Evolutionary conservation across 2,329 filamentous ascomycete species (phyloP).

Genomic region (Lasiodiplodia sp.): DNA sequence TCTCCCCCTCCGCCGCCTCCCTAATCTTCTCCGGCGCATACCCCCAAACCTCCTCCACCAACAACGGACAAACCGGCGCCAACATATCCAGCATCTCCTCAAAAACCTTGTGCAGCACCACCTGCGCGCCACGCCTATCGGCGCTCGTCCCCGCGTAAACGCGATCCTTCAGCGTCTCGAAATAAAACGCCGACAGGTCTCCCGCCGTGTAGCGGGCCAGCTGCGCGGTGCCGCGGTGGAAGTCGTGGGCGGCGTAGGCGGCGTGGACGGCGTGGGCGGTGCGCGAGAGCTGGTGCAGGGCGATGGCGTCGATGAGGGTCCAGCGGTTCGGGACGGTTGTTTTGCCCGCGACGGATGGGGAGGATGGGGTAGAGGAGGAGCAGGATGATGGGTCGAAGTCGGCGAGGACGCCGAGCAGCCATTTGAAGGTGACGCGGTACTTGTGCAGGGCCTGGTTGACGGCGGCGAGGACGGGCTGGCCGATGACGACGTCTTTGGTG

Average conservation of each 20-base stretch:
- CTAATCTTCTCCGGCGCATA: conserved; percentile 73
- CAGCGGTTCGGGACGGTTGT: conserved; percentile 14
- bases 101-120: conserved; percentile 68
- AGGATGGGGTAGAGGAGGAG: background rate
- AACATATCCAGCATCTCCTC: conserved; percentile 78
- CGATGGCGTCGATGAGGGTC: conserved; percentile 63
- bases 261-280: conserved; percentile 70
- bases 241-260: conserved; percentile 76
- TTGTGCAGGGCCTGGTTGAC: conserved; percentile 82
- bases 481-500: conserved; percentile 84
- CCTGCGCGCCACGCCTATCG: conserved; percentile 65
- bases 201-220: conserved; percentile 83
- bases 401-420: conserved; percentile 75
- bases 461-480: conserved; percentile 76
- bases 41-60: conserved; percentile 90
- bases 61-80: conserved; percentile 78
- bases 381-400: conserved; percentile 48
- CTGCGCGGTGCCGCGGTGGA: conserved; percentile 75
- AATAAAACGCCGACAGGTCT: conserved; percentile 91
- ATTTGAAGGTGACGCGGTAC: conserved; percentile 88
- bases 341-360: background rate
- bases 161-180: conserved; percentile 90
- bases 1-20: conserved; percentile 23
- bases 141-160: conserved; percentile 82
- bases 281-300: conserved; percentile 74